Conservation (phyloP, 768 basidiomycete species). For the Holtermanniella nyarrowii region DNA sequence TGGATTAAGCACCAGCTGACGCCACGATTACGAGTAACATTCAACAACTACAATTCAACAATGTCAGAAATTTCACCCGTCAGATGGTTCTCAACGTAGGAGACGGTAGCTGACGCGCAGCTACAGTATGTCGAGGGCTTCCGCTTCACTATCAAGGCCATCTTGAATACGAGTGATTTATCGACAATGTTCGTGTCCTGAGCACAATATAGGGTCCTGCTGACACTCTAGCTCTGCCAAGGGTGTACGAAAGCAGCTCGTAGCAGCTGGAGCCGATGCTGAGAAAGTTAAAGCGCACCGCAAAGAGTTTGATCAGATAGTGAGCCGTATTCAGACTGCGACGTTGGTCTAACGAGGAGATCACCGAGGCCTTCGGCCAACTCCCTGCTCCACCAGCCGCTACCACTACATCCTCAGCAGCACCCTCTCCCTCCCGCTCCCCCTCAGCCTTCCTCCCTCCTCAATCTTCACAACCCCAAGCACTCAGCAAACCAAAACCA, state of each 20-base stretch:
- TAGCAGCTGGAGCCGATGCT: constrained; percentile 42
- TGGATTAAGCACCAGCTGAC: too few relatives aligned
- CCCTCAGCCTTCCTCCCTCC: constrained; percentile 5
- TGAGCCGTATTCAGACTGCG: constrained; percentile 39
- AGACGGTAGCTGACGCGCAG: too few relatives aligned
- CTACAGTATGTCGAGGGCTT: not conserved
- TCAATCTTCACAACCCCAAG: constrained; percentile 18
- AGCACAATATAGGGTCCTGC: not conserved
- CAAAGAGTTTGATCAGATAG: constrained; percentile 57
- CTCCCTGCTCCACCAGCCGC: constrained; percentile 14
- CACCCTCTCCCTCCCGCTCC: constrained; percentile 6
- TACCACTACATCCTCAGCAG: not conserved
- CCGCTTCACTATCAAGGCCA: not conserved
- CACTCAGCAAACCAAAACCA: constrained; percentile 5
- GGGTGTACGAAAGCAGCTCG: constrained; percentile 67
- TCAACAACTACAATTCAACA: too few relatives aligned
- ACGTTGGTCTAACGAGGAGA: constrained; percentile 13
- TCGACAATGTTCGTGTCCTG: constrained; percentile 16
- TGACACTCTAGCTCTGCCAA: constrained; percentile 49
- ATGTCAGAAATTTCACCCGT: too few relatives aligned
- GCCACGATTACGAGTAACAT: too few relatives aligned
- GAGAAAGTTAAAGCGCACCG: constrained; percentile 60
- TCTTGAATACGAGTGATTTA: constrained; percentile 15
- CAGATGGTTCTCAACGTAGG: too few relatives aligned
- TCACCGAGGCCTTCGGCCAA: constrained; percentile 24